A percentile compares a stretch with the other conserved stretches of the same genome.
Evolutionary conservation across 2,329 filamentous ascomycete genomes (phyloP).

Genomic region (Fusarium hostae): DNA sequence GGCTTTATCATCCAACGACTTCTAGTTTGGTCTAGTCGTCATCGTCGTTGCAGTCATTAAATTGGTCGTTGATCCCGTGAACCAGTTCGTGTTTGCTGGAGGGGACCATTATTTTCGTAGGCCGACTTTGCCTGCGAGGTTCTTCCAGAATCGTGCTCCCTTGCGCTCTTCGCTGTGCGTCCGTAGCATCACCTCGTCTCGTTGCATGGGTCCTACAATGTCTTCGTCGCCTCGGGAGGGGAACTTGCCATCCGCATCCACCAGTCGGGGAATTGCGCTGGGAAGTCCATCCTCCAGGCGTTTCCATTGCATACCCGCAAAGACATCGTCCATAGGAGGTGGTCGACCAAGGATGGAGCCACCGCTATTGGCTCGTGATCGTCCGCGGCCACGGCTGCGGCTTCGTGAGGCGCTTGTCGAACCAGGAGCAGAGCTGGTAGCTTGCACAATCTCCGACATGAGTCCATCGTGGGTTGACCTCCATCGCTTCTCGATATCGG

Average conservation of each 20-base stretch:
- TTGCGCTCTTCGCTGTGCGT: constrained; percentile 58
- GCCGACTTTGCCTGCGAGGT: constrained; percentile 59
- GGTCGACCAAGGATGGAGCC: constrained; percentile 53
- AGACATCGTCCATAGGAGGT: constrained; percentile 51
- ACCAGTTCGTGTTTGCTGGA: constrained; percentile 11
- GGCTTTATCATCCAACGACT: constrained; percentile 29
- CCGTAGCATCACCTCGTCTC: constrained; percentile 64
- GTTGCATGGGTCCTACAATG: constrained; percentile 91
- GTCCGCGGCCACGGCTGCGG: constrained; percentile 54
- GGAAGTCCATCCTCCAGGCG: constrained; percentile 66
- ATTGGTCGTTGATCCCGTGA: constrained; percentile 27
- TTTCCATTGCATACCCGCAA: constrained; percentile 57
- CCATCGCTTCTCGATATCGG: constrained; percentile 81
- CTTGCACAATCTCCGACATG: constrained; percentile 61
- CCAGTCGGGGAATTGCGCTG: constrained; percentile 74
- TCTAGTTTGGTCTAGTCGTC: constrained; percentile 38
- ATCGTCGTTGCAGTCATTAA: constrained; percentile 41
- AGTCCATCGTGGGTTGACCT: constrained; percentile 74
- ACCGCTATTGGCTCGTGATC: constrained; percentile 54
- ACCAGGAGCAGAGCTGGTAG: constrained; percentile 44
- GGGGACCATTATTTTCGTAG: constrained; percentile 42
- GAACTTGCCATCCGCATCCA: constrained; percentile 84
- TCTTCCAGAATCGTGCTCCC: constrained; percentile 60
- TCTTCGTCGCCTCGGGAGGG: constrained; percentile 89
- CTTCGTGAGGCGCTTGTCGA: constrained; percentile 49